Evolutionary conservation across 2,329 filamentous ascomycete genomes (phyloP).

Genomic region (Penicillium sp.): DNA sequence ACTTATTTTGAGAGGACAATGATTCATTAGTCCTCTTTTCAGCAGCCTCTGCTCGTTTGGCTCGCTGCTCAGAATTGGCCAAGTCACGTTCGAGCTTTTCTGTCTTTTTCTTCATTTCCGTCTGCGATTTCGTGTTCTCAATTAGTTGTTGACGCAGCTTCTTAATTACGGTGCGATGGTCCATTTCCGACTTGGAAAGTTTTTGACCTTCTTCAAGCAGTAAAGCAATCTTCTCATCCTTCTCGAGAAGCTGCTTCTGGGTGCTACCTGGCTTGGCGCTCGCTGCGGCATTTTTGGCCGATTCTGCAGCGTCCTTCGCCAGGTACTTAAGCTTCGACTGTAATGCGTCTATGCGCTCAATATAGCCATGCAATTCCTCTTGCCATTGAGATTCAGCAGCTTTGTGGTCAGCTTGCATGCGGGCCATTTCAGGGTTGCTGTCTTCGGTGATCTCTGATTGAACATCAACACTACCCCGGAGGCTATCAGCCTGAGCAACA

Average conservation of each 20-base stretch:
- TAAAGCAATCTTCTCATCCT: constrained; percentile 84
- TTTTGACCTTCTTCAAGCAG: constrained; percentile 92
- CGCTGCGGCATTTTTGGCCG: constrained; percentile 69
- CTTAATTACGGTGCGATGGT: constrained; percentile 79
- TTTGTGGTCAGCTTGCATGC: constrained; percentile 54
- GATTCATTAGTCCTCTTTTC: constrained; percentile 60
- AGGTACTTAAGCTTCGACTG: constrained; percentile 90
- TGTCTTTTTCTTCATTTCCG: constrained; percentile 57
- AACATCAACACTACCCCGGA: constrained; percentile 18
- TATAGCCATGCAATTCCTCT: constrained; percentile 79
- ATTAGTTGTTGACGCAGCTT: constrained; percentile 63
- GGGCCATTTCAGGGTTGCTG: constrained; percentile 49
- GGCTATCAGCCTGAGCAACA: constrained; percentile 18
- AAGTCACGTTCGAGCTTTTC: constrained; percentile 61
- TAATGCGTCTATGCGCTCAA: constrained; percentile 88
- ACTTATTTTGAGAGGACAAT: constrained; percentile 53
- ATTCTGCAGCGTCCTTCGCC: constrained; percentile 74
- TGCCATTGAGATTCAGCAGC: constrained; percentile 63
- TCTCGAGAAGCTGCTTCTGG: constrained; percentile 82
- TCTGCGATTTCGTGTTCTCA: constrained; percentile 55
- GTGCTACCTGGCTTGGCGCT: constrained; percentile 63
- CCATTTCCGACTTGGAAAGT: constrained; percentile 82
- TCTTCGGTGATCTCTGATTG: constrained; percentile 25
- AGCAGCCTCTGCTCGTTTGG: constrained; percentile 61
- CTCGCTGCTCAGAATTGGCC: constrained; percentile 54